Percentiles rank a stretch among this genome's conserved stretches.
Evolutionary conservation across 768 basidiomycete species (phyloP).

Genomic region (Vararia minispora): DNA sequence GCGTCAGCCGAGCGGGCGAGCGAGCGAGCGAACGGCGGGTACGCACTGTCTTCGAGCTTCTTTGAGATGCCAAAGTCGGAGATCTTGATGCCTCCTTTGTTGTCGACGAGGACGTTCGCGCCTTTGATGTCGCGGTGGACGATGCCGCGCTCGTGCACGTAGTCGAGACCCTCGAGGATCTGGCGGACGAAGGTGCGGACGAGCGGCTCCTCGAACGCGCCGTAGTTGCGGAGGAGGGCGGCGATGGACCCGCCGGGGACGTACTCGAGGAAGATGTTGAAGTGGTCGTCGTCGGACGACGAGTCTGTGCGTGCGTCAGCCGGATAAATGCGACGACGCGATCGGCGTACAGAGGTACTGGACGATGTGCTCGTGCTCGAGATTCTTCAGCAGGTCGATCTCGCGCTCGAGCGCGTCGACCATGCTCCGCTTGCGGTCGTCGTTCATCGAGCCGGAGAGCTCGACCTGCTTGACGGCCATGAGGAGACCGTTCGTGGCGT

Average conservation of each 20-base stretch:
- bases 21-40: too few species aligned
- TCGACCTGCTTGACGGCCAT: constrained; percentile 99
- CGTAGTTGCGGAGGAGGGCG: constrained; percentile 79
- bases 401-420: constrained; percentile 85
- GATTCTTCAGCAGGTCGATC: constrained; percentile 84
- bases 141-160: constrained; percentile 87
- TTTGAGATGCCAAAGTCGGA: constrained; percentile 97
- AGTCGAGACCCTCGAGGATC: constrained; percentile 80
- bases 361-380: constrained; percentile 94
- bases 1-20: too few species aligned
- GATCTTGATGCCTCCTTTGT: constrained; percentile 95
- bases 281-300: constrained; percentile 76
- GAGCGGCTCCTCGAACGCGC: constrained; percentile 87
- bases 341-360: constrained; percentile 82
- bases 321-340: background rate
- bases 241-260: constrained; percentile 94
- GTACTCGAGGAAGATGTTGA: constrained; percentile 97
- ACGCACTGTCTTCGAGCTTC: constrained; percentile 92
- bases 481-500: constrained; percentile 76
- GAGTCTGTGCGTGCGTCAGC: constrained; percentile 50
- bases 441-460: constrained; percentile 75
- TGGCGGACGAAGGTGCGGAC: constrained; percentile 91
- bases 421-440: constrained; percentile 92
- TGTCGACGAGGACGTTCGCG: constrained; percentile 95
- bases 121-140: constrained; percentile 99